Evolutionary conservation across 164 flowering plant species (phyloP), one percentile per base, ranked within the genome.

Genomic region (Magnolia kwangsiensis): DNA sequence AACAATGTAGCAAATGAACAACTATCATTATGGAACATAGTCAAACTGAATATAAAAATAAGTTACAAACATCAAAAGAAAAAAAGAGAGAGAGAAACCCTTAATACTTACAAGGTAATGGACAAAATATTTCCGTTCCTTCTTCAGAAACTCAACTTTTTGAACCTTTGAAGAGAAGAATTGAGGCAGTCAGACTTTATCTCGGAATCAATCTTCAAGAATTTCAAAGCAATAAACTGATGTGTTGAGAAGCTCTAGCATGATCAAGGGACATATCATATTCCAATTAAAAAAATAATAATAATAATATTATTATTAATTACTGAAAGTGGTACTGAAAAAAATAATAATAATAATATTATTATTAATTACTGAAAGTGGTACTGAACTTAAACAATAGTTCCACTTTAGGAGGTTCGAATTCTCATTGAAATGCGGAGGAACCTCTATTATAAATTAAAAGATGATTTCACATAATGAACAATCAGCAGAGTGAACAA

Each of bases 71-170:
- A 68, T 4, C 45, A 68, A 68, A 37, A 29, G 71, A 29, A 24
- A 5, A 27, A 11, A 45, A 70, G 23, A 64, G 7, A 45, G 27
- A 49, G 5, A 45, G 49, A n/a, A 49, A 4, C 29, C 29, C 18
- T 58, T 71, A n/a, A 65, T 27, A 83, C 98, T 88, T 85, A 95
- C 98, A 77, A 92, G 98, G 83, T 95, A 95, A 80, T 95, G 98
- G 75, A 95, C 93, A 76, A 85, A 93, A 81, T 92, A 95, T 86
- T 82, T 92, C 89, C 88, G 87, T 50, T 93, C 92, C 69, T 91
- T 88, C 83, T 89, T 89, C 63, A 88, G 86, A 69, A 84, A 13
- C 84, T 95, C 98, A 71, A 88, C 87, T 74, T 89, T 93, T 86
- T 91, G 92, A 76, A 95, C 90, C 98, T 95, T 79, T 19, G 73